Evolutionary conservation across 768 basidiomycete species (phyloP).

Genomic region (Xerocomellus amylosporus): DNA sequence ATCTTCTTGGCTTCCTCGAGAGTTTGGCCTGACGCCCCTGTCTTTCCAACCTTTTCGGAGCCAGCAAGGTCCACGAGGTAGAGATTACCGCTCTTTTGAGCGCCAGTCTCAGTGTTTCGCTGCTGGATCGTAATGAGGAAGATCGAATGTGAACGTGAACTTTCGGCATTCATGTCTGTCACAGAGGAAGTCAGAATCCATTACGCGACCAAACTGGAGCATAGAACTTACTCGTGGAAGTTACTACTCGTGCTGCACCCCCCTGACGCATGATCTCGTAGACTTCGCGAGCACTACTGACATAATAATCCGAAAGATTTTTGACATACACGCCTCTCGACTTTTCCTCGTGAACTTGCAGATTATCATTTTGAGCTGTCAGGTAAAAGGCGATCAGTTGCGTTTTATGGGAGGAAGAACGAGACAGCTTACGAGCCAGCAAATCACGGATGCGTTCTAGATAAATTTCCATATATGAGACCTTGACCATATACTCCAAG

Average conservation of each 20-base stretch:
- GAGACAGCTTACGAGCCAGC: slow-evolving; percentile 74
- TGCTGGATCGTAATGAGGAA: slow-evolving; percentile 98
- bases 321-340: slow-evolving; percentile 97
- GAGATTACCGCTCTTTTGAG: slow-evolving; percentile 93
- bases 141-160: slow-evolving; percentile 97
- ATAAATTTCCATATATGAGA: slow-evolving; percentile 99
- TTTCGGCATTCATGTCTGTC: slow-evolving; percentile 98
- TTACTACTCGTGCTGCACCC: slow-evolving; percentile 84
- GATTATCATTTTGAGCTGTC: slow-evolving; percentile 92
- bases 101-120: slow-evolving; percentile 92
- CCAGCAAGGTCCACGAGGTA: slow-evolving; percentile 98
- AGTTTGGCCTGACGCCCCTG: slow-evolving; percentile 97
- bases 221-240: slow-evolving; percentile 80
- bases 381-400: slow-evolving; percentile 8
- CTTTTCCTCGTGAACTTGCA: slow-evolving; percentile 99
- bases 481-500: slow-evolving; percentile 98
- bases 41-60: slow-evolving; percentile 99
- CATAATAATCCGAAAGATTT: slow-evolving; percentile 95
- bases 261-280: slow-evolving; percentile 99
- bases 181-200: slow-evolving; percentile 2
- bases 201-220: neutral
- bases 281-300: slow-evolving; percentile 91
- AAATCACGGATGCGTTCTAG: slow-evolving; percentile 94
- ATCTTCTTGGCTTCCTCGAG: slow-evolving; percentile 99
- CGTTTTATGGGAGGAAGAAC: neutral